Evolutionary conservation across 129 eudicot species (phyloP).

Genomic region (Scalesia atractyloides): DNA sequence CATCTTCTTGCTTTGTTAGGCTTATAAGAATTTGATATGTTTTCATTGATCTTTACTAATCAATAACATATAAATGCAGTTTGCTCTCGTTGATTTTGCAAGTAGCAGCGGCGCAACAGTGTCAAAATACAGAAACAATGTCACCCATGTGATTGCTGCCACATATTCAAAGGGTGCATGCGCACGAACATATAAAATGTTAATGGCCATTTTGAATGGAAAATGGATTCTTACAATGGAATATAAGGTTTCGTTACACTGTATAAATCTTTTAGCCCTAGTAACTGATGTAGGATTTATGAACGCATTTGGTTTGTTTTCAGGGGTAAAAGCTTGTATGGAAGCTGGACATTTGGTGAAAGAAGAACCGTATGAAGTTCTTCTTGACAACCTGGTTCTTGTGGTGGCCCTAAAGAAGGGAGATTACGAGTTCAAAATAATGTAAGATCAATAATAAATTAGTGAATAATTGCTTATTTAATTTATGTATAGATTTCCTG

Average conservation of each 20-base stretch:
- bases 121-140: conserved; percentile 54
- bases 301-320: conserved; percentile 8
- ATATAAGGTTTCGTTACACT: conserved; percentile 50
- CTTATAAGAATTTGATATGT: too few species aligned
- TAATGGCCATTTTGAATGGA: conserved; percentile 87
- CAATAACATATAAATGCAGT: conserved; percentile 40
- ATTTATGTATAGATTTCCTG: background rate
- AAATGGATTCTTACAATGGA: conserved; percentile 76
- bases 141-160: conserved; percentile 89
- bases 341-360: conserved; percentile 42
- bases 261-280: background rate
- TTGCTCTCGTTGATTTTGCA: conserved; percentile 59
- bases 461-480: background rate
- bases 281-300: background rate
- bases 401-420: conserved; percentile 78
- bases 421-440: conserved; percentile 52
- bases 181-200: conserved; percentile 75
- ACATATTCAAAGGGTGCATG: conserved; percentile 79
- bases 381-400: conserved; percentile 65
- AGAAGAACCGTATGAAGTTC: conserved; percentile 77
- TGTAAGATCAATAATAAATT: conserved; percentile 33
- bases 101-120: conserved; percentile 58
- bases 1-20: background rate
- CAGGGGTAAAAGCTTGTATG: conserved; percentile 80
- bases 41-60: background rate